phyloP scores from a whole-genome alignment of 208 protist genomes.

The Leptomonas pyrrhocoris region DNA sequence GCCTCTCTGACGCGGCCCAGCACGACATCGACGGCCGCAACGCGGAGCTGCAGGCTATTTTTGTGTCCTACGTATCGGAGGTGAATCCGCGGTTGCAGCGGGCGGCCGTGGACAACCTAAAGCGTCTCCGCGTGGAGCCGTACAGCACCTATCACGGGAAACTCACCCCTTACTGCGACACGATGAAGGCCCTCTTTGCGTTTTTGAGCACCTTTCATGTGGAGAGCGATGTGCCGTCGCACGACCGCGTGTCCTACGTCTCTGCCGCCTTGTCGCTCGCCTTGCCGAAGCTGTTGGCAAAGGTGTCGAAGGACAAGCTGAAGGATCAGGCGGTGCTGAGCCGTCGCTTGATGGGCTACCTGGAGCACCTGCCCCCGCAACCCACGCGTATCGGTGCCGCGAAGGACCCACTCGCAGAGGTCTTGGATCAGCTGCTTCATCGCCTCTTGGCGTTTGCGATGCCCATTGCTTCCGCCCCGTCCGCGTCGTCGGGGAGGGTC shows the following conservation, averaged over 20 bases:
- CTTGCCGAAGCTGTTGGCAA: conserved; percentile 78
- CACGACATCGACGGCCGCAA: conserved; percentile 36
- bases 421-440: conserved; percentile 74
- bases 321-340: conserved; percentile 82
- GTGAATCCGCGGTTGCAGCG: conserved; percentile 70
- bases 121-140: conserved; percentile 73
- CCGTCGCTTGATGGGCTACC: conserved; percentile 74
- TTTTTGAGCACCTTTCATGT: conserved; percentile 86
- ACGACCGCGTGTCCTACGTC: conserved; percentile 70
- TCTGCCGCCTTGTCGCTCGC: conserved; percentile 68
- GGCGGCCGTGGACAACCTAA: conserved; percentile 76
- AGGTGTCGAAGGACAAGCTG: conserved; percentile 73
- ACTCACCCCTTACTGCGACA: conserved; percentile 80
- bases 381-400: not conserved
- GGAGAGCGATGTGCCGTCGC: conserved; percentile 59
- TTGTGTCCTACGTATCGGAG: conserved; percentile 62
- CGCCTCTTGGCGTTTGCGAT: conserved; percentile 68
- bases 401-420: conserved; percentile 47
- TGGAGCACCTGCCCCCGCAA: conserved; percentile 59
- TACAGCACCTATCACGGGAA: conserved; percentile 65
- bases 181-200: conserved; percentile 73
- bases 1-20: conserved; percentile 11
- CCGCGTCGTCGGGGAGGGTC: not conserved
- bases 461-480: conserved; percentile 8
- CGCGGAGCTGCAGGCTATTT: conserved; percentile 49